These are phyloP conservation scores for Colletotrichum costaricense DNA, from an alignment of 2,329 filamentous ascomycete genomes.

Conservation along the genomic window DNA sequence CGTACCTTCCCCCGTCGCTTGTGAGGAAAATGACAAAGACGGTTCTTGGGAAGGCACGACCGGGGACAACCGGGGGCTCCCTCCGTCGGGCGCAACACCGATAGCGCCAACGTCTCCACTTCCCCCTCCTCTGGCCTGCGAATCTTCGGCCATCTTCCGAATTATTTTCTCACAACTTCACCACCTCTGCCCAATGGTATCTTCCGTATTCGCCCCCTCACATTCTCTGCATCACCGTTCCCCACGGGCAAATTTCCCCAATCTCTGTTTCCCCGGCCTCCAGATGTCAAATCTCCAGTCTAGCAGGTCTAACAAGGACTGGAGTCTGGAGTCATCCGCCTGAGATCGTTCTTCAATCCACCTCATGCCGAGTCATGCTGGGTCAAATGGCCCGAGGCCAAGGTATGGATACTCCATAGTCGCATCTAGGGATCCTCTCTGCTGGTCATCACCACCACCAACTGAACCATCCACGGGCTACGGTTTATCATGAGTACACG, in stretches of 20 bases:
- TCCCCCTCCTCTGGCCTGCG: neutral
- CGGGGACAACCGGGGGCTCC: conserved; percentile 7
- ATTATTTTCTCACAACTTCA: conserved; percentile 2
- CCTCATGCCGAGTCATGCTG: conserved; percentile 1
- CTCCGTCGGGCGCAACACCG: conserved; percentile 15
- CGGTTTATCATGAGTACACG: neutral
- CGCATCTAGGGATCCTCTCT: neutral
- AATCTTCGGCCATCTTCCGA: conserved; percentile 30
- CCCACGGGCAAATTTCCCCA: neutral
- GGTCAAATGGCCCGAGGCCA: conserved; percentile 3
- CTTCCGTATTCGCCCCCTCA: neutral
- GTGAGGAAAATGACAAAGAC: neutral
- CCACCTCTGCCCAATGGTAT: neutral
- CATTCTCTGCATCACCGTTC: neutral
- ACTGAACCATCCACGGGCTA: neutral
- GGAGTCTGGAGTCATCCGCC: neutral
- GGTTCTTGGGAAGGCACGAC: conserved; percentile 1
- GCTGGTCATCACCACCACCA: neutral
- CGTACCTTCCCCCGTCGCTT: neutral
- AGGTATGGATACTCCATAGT: neutral
- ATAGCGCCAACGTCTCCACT: neutral
- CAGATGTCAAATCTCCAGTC: neutral
- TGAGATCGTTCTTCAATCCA: neutral
- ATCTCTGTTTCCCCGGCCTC: neutral
- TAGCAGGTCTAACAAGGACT: neutral